Conservation (phyloP, 2,329 filamentous ascomycete genomes). For the Coleophoma cylindrospora region DNA sequence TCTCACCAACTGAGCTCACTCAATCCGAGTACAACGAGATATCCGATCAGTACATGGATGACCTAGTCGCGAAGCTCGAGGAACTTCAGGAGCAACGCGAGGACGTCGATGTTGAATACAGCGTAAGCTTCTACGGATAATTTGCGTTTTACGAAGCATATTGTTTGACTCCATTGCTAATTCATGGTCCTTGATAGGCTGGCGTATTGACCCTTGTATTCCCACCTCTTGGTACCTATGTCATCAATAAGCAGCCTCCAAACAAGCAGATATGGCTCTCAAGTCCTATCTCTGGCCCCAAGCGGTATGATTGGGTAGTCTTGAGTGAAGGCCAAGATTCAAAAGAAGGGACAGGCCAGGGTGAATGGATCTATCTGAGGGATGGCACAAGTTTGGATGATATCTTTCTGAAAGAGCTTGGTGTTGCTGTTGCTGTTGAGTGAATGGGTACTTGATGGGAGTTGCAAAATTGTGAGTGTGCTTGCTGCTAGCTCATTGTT, state of each 20-base stretch:
- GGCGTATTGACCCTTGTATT: constrained; percentile 78
- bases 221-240: constrained; percentile 71
- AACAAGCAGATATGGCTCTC: constrained; percentile 98
- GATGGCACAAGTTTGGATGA: constrained; percentile 74
- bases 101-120: constrained; percentile 84
- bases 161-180: constrained; percentile 1
- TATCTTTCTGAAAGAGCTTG: constrained; percentile 71
- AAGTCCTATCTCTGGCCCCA: constrained; percentile 84
- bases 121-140: constrained; percentile 48
- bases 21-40: constrained; percentile 71
- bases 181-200: constrained; percentile 45
- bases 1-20: constrained; percentile 58
- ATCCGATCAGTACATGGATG: constrained; percentile 69
- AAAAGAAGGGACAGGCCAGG: constrained; percentile 70
- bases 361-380: constrained; percentile 83
- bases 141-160: background rate
- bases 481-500: background rate
- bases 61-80: constrained; percentile 58
- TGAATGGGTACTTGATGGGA: background rate
- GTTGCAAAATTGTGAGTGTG: background rate
- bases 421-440: constrained; percentile 41
- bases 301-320: constrained; percentile 88
- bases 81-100: constrained; percentile 66
- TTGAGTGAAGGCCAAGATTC: constrained; percentile 66
- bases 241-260: constrained; percentile 97